A percentile compares a stretch with the other conserved stretches of the same genome.
Conservation (phyloP, 305 asterid genomes). For the Fraxinus angustifolia region DNA sequence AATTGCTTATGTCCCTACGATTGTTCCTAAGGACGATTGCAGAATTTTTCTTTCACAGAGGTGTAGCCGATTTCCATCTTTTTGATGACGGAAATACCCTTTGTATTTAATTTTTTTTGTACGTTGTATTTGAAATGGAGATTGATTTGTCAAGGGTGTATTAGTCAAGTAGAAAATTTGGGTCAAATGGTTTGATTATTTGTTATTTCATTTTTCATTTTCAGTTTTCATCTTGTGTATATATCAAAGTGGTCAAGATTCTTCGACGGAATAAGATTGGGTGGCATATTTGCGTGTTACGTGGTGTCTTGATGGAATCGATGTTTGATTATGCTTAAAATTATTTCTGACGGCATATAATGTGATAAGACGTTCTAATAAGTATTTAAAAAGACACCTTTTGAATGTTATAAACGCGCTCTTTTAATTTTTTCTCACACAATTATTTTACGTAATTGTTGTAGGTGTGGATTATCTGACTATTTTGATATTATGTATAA, state of each 20-base stretch:
- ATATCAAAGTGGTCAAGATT: slow-evolving; percentile 9
- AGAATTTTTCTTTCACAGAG: slow-evolving; percentile 42
- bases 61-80: slow-evolving; percentile 36
- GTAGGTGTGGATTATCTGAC: not conserved
- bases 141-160: slow-evolving; percentile 19
- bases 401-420: not conserved
- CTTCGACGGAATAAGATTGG: not conserved
- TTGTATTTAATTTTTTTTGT: not conserved
- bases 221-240: not conserved
- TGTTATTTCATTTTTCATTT: not conserved
- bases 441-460: no score
- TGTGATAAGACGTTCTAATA: not conserved
- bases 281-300: not conserved
- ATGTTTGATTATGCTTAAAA: not conserved
- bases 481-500: no score
- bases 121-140: not conserved
- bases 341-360: no score
- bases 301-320: not conserved
- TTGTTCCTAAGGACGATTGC: slow-evolving; percentile 76
- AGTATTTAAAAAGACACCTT: not conserved
- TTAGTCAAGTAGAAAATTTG: slow-evolving; percentile 10
- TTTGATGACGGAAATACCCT: slow-evolving; percentile 30
- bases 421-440: not conserved
- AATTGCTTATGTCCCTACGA: slow-evolving; percentile 65
- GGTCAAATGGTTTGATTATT: slow-evolving; percentile 4